Conservation (phyloP, 164 flowering plant genomes). For the Magnolia sinica region DNA sequence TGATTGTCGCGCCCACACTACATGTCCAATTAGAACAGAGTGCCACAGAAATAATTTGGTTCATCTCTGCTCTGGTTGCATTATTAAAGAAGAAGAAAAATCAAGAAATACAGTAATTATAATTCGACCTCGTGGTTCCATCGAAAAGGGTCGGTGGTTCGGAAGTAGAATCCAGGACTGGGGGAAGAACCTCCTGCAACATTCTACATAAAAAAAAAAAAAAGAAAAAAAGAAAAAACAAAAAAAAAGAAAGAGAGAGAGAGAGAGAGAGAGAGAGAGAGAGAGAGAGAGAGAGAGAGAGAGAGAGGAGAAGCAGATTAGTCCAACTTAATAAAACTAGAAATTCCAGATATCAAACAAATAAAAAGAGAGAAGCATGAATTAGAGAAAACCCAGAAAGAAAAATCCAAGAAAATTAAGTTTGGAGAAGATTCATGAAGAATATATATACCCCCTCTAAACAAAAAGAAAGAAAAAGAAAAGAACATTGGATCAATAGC, state of each 20-base stretch:
- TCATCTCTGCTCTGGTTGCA: not conserved
- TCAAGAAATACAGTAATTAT: not conserved
- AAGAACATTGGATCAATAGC: not conserved
- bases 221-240: too few relatives aligned
- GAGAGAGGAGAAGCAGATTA: not conserved
- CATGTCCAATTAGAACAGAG: too few relatives aligned
- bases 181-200: constrained; percentile 45
- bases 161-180: constrained; percentile 48
- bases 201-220: too few relatives aligned
- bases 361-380: not conserved
- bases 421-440: too few relatives aligned
- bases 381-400: not conserved
- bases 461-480: not conserved
- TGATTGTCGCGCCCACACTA: too few relatives aligned
- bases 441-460: not conserved
- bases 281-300: too few relatives aligned
- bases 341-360: not conserved
- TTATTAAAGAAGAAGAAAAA: not conserved
- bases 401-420: too few relatives aligned
- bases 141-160: constrained; percentile 60
- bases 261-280: too few relatives aligned
- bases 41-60: too few relatives aligned
- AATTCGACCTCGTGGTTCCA: constrained; percentile 56
- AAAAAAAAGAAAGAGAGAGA: too few relatives aligned
- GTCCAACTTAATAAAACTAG: not conserved